phyloP scores from a whole-genome alignment of 2,329 filamentous ascomycete species.

The Apiospora sp. region DNA sequence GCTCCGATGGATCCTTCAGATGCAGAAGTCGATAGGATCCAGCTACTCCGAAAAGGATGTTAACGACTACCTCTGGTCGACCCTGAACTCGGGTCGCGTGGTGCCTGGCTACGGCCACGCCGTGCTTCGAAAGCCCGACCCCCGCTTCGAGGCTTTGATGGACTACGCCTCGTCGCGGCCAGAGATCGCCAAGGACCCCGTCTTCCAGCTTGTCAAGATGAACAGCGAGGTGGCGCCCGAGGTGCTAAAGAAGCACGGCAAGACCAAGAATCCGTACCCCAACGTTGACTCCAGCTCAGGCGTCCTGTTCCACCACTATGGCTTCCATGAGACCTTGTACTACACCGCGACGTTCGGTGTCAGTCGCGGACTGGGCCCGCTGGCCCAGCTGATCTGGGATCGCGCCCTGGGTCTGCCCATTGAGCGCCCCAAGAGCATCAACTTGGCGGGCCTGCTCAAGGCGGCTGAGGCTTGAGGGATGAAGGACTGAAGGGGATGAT shows the following conservation, averaged over 20 bases:
- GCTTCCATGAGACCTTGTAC: slow-evolving; percentile 96
- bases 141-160: slow-evolving; percentile 95
- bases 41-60: slow-evolving; percentile 84
- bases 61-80: slow-evolving; percentile 88
- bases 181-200: slow-evolving; percentile 84
- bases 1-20: slow-evolving; percentile 93
- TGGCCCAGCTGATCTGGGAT: slow-evolving; percentile 97
- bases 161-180: slow-evolving; percentile 88
- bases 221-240: slow-evolving; percentile 91
- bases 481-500: background rate
- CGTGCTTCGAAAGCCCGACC: slow-evolving; percentile 95
- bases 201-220: slow-evolving; percentile 93
- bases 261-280: slow-evolving; percentile 97
- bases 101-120: slow-evolving; percentile 96
- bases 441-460: slow-evolving; percentile 85
- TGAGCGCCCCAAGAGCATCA: slow-evolving; percentile 97
- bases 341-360: slow-evolving; percentile 81
- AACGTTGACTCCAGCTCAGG: slow-evolving; percentile 96
- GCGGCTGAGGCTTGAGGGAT: slow-evolving; percentile 52
- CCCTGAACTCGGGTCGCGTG: slow-evolving; percentile 91
- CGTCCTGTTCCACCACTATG: slow-evolving; percentile 97
- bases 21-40: slow-evolving; percentile 86
- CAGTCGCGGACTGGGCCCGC: slow-evolving; percentile 78
- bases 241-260: slow-evolving; percentile 93
- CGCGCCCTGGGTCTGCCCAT: slow-evolving; percentile 92